These are phyloP conservation scores for Cochlearia excelsa DNA, from an alignment of 345 rosid species.

Conservation along the genomic window DNA sequence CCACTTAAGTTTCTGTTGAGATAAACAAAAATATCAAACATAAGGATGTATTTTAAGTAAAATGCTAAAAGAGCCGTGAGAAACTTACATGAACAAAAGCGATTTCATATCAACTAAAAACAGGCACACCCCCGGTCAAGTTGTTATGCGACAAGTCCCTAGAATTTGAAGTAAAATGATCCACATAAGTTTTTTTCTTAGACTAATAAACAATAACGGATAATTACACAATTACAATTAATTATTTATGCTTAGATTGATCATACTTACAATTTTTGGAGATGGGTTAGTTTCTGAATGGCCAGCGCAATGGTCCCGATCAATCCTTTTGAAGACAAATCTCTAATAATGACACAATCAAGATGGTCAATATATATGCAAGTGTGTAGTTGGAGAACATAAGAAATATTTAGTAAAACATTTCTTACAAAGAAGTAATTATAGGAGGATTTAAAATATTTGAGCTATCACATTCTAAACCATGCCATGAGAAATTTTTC, in stretches of 20 bases:
- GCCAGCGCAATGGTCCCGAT: slow-evolving; percentile 24
- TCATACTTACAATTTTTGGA: slow-evolving; percentile 41
- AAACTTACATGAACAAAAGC: slow-evolving; percentile 48
- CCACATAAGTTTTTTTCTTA: too few relatives aligned
- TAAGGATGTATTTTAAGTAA: background rate
- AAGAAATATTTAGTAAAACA: background rate
- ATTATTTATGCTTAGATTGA: too few relatives aligned
- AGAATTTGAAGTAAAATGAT: background rate
- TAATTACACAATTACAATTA: background rate
- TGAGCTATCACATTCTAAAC: slow-evolving; percentile 38
- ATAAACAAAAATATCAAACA: background rate
- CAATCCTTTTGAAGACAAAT: slow-evolving; percentile 40
- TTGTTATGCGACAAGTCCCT: slow-evolving; percentile 53
- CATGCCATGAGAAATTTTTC: slow-evolving; percentile 36
- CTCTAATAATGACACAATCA: slow-evolving; percentile 14
- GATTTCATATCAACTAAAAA: slow-evolving; percentile 39
- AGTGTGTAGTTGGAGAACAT: background rate
- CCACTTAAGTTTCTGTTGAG: slow-evolving; percentile 37
- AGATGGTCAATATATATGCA: background rate
- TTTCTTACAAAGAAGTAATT: slow-evolving; percentile 29
- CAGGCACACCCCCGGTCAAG: slow-evolving; percentile 40
- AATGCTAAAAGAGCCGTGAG: background rate
- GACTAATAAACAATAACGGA: too few relatives aligned
- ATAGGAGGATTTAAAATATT: slow-evolving; percentile 1
- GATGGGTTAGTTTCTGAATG: slow-evolving; percentile 31